Conservation (phyloP, 2,329 filamentous ascomycete species). For the Fusarium penzigii region DNA sequence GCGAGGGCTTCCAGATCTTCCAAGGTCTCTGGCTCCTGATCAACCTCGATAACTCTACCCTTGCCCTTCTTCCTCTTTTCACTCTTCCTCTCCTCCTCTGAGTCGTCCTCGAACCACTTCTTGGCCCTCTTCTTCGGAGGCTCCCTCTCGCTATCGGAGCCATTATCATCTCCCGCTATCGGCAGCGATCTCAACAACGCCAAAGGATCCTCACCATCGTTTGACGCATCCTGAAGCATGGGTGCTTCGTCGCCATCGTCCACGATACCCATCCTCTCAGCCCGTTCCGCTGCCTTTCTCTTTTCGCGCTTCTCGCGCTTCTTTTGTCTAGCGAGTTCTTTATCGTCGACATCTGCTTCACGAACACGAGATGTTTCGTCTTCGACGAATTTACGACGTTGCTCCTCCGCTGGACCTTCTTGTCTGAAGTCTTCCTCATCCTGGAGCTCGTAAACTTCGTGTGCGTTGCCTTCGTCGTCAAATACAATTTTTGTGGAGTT, state of each 20-base stretch:
- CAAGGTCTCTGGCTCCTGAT: slow-evolving; percentile 73
- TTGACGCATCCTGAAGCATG: slow-evolving; percentile 36
- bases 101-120: slow-evolving; percentile 78
- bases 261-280: slow-evolving; percentile 36
- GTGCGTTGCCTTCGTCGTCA: slow-evolving; percentile 86
- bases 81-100: slow-evolving; percentile 50
- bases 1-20: slow-evolving; percentile 79
- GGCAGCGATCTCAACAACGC: slow-evolving; percentile 61
- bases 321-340: slow-evolving; percentile 76
- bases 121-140: slow-evolving; percentile 61
- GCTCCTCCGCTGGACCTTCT: slow-evolving; percentile 73
- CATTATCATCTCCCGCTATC: slow-evolving; percentile 39
- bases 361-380: slow-evolving; percentile 71
- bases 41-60: slow-evolving; percentile 60
- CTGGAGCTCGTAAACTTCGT: slow-evolving; percentile 85
- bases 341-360: slow-evolving; percentile 79
- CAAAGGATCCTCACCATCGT: slow-evolving; percentile 40
- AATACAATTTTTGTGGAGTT: slow-evolving; percentile 84
- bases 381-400: slow-evolving; percentile 76
- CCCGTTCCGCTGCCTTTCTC: slow-evolving; percentile 64
- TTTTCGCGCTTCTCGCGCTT: slow-evolving; percentile 74
- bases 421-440: slow-evolving; percentile 78
- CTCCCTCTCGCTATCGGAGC: slow-evolving; percentile 38
- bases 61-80: slow-evolving; percentile 44
- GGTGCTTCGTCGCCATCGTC: slow-evolving; percentile 30